phyloP scores from a whole-genome alignment of 1,284 basidiomycete genomes.

The Chalciporus sp. region DNA sequence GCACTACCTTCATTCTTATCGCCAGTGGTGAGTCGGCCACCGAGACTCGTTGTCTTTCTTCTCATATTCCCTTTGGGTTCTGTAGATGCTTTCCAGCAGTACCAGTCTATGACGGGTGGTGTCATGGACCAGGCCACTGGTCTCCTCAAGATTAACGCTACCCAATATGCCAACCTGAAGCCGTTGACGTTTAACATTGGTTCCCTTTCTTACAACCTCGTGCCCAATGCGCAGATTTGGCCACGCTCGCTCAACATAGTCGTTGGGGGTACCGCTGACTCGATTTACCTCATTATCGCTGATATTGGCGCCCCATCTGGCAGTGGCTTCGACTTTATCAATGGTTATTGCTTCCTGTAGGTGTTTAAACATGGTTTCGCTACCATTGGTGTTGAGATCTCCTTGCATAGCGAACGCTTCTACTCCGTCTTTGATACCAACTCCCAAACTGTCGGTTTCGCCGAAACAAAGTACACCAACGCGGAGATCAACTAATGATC shows the following conservation, averaged over 20 bases:
- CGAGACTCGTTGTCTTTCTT: background rate
- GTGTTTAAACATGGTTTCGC: slow-evolving; percentile 20
- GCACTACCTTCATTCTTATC: slow-evolving; percentile 47
- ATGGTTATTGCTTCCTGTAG: slow-evolving; percentile 32
- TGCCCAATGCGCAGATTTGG: slow-evolving; percentile 53
- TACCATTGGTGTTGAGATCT: slow-evolving; percentile 37
- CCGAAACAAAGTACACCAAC: slow-evolving; percentile 44
- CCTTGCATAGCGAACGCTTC: slow-evolving; percentile 45
- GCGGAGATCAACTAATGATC: background rate
- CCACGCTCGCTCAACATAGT: slow-evolving; percentile 45
- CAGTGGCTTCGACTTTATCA: slow-evolving; percentile 38
- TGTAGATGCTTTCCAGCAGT: slow-evolving; percentile 1
- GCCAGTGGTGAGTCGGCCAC: slow-evolving; percentile 33
- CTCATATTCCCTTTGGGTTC: background rate
- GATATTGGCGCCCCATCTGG: slow-evolving; percentile 38
- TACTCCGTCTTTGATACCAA: slow-evolving; percentile 52
- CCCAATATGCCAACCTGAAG: slow-evolving; percentile 42
- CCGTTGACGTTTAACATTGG: slow-evolving; percentile 45
- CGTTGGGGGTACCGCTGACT: slow-evolving; percentile 41
- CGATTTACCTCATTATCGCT: slow-evolving; percentile 46
- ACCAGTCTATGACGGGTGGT: slow-evolving; percentile 20
- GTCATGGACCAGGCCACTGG: slow-evolving; percentile 45
- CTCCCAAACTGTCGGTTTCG: slow-evolving; percentile 48
- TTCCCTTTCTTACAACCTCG: slow-evolving; percentile 39
- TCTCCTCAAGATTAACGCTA: slow-evolving; percentile 41